These are phyloP conservation scores for Fomitopsis palustris DNA, from an alignment of 1,284 basidiomycete genomes.

Conservation along the genomic window DNA sequence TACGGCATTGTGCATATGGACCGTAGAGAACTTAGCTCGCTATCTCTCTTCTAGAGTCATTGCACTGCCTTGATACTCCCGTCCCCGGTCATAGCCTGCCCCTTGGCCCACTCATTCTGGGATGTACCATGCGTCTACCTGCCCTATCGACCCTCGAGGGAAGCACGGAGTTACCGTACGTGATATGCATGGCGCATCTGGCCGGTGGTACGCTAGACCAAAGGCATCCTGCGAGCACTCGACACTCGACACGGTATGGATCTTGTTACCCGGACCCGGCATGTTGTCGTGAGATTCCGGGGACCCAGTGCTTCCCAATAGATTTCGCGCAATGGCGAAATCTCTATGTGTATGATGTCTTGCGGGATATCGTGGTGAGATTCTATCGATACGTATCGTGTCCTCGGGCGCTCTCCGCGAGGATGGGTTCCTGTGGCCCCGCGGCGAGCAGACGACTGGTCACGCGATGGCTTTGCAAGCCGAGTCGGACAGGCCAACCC, in stretches of 20 bases:
- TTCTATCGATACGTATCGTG: slow-evolving; percentile 2
- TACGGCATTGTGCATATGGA: slow-evolving; percentile 8
- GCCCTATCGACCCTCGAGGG: not conserved
- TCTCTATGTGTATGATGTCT: not conserved
- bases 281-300: not conserved
- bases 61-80: not conserved
- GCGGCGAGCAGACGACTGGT: not conserved
- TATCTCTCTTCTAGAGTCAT: slow-evolving; percentile 1
- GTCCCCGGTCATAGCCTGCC: not conserved
- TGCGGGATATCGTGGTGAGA: not conserved
- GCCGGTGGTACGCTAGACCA: slow-evolving; percentile 7
- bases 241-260: slow-evolving; percentile 5
- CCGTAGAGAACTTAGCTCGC: not conserved
- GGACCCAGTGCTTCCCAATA: slow-evolving; percentile 6
- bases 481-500: not conserved
- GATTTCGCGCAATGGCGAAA: not conserved
- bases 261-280: slow-evolving; percentile 4
- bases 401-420: not conserved
- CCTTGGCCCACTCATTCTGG: not conserved
- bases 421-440: not conserved
- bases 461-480: not conserved
- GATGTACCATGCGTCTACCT: not conserved
- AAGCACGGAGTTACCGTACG: slow-evolving; percentile 4
- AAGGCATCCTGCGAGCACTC: slow-evolving; percentile 6
- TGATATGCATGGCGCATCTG: not conserved